phyloP scores from a whole-genome alignment of 768 basidiomycete species.

The Pulveroboletus sp. region DNA sequence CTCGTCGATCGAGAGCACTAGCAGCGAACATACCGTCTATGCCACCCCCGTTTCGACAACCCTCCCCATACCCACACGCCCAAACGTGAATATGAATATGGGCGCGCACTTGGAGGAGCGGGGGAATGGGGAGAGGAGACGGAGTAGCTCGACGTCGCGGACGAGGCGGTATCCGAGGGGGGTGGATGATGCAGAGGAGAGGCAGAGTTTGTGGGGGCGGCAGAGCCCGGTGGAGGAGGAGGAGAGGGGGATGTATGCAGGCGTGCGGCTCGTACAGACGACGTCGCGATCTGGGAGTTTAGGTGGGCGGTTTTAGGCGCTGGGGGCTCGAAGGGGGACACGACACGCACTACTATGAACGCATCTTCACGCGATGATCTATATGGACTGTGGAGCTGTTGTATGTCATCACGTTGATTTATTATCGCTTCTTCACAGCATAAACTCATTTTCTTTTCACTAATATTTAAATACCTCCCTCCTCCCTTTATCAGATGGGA shows the following conservation, averaged over 20 bases:
- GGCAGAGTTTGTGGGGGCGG: conserved; percentile 50
- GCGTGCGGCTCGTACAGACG: conserved; percentile 41
- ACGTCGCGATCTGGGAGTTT: conserved; percentile 6
- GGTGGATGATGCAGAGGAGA: conserved; percentile 61
- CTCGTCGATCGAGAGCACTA: conserved; percentile 6
- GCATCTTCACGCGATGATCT: too few species aligned
- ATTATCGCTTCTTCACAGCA: too few species aligned
- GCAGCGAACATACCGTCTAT: conserved; percentile 20
- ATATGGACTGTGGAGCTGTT: too few species aligned
- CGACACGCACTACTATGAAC: too few species aligned
- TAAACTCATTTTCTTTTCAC: too few species aligned
- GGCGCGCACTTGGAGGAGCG: conserved; percentile 2
- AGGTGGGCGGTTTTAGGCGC: conserved; percentile 19
- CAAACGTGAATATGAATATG: neutral
- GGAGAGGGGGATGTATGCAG: conserved; percentile 4
- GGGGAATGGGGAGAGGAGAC: conserved; percentile 29
- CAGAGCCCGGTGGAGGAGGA: conserved; percentile 27
- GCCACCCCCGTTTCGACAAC: conserved; percentile 7
- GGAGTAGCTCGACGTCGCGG: conserved; percentile 44
- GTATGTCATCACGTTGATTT: too few species aligned
- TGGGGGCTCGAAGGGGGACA: too few species aligned
- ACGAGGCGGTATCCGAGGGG: conserved; percentile 44
- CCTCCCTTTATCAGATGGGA: too few species aligned
- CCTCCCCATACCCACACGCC: neutral
- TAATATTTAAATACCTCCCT: too few species aligned